Base-by-base conservation (phyloP, 2,329 filamentous ascomycete genomes). In the Aspergillus carbonarius region DNA sequence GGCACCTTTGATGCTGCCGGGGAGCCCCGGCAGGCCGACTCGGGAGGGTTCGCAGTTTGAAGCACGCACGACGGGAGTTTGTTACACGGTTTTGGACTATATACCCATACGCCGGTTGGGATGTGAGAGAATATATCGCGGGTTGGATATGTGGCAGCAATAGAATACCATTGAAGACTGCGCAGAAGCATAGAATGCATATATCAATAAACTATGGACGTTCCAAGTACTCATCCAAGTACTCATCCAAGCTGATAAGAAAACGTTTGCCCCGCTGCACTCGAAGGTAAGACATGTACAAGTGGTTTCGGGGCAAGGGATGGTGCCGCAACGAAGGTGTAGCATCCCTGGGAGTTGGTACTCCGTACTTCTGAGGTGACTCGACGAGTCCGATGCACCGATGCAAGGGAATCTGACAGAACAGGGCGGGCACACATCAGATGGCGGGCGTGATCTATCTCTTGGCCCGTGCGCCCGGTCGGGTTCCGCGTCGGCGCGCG, bases 1-100 rank as follows among this genome's bases (percentile, higher is more conserved):
- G 90, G 89, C 0, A 83, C 81, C 0, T 96, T 95, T 72, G 89
- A 93, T 77, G 90, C 90, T 3, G 90, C 85, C 1, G 84, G 86
- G 1, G 92, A 96, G 74, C 89, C 88, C 23, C 84, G 91, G 61
- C 90, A 93, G 80, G 72, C 77, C 66, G 87, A 89, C 68, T 90
- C 88, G 57, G 90, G 82, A 1, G 90, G 89, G 0, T 82, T 85
- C 66, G 85, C 75, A 3, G 75, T 84, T 27, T 84, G 55, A 49
- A 30, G 25, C n/a, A 17, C 7, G 2, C 15, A 48, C 3, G 12
- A 7, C n/a, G 23, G 42, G 15, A n/a, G 12, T 27, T 25, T 48
- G 44, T 10, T 9, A 30, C 32, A 34, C 4, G 12, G 9, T 7
- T 13, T 18, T 5, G 34, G 44, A 49, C 44, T 32, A 17, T 30